Conservation (phyloP, 257 asterid genomes). For the Mentha longifolia region DNA sequence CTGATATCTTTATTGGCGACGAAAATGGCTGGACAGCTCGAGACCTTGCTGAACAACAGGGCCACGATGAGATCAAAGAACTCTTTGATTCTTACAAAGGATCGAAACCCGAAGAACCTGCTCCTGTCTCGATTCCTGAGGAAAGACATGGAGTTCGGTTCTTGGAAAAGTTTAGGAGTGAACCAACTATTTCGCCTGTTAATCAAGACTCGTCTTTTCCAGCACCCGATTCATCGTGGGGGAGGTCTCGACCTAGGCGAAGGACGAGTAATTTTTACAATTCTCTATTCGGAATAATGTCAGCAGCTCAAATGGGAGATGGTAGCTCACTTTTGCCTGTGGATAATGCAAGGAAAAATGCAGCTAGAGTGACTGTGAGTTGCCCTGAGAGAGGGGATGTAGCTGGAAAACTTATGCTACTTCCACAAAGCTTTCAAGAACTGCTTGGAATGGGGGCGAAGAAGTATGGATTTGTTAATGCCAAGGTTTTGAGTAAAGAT, state of each 20-base stretch:
- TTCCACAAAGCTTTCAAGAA: conserved; percentile 65
- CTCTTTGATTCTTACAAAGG: conserved; percentile 46
- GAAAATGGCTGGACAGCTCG: conserved; percentile 55
- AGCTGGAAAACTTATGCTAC: conserved; percentile 59
- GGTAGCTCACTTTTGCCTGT: conserved; percentile 32
- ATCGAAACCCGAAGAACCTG: conserved; percentile 32
- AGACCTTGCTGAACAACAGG: conserved; percentile 60
- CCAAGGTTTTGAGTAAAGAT: conserved; percentile 52
- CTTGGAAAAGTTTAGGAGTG: conserved; percentile 50
- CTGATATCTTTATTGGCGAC: conserved; percentile 38
- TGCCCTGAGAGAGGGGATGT: conserved; percentile 72
- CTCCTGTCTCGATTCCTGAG: conserved; percentile 32
- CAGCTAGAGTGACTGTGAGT: conserved; percentile 65
- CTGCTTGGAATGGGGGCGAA: conserved; percentile 49
- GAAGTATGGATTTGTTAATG: conserved; percentile 55
- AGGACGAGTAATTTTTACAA: conserved; percentile 61
- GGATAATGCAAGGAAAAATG: conserved; percentile 32
- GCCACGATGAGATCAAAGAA: conserved; percentile 51
- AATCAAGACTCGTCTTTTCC: conserved; percentile 34
- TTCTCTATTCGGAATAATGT: conserved; percentile 83
- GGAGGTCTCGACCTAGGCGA: conserved; percentile 56
- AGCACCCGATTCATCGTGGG: conserved; percentile 49
- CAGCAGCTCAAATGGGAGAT: conserved; percentile 62
- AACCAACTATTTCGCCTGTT: conserved; percentile 38
- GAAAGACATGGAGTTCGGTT: conserved; percentile 49